A percentile compares a stretch with the other conserved stretches of the same genome.
These are phyloP conservation scores for Scheffersomyces ergatensis DNA, from an alignment of 805 yeast genomes.

Conservation along the genomic window DNA sequence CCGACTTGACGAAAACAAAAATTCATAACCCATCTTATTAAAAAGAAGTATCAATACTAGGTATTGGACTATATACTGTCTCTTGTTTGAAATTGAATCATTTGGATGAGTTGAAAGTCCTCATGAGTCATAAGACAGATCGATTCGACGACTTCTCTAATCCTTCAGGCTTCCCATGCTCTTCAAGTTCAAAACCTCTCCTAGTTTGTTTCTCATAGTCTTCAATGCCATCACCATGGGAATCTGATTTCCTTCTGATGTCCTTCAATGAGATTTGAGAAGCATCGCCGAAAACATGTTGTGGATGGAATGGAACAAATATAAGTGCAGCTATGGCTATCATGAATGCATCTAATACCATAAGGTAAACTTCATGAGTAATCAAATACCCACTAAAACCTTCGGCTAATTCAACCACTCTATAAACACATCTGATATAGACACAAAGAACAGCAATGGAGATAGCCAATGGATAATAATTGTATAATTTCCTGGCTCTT, in stretches of 20 bases:
- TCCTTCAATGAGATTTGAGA: conserved; percentile 12
- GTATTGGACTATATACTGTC: too few species aligned
- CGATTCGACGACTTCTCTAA: too few species aligned
- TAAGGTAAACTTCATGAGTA: conserved; percentile 32
- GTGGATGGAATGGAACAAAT: conserved; percentile 39
- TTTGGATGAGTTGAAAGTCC: too few species aligned
- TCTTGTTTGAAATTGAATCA: too few species aligned
- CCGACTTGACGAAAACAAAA: too few species aligned
- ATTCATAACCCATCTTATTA: too few species aligned
- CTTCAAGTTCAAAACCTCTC: too few species aligned
- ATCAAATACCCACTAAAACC: conserved; percentile 38
- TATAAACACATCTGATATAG: conserved; percentile 35
- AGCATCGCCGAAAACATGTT: conserved; percentile 39
- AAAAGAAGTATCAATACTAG: too few species aligned
- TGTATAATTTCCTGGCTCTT: conserved; percentile 23
- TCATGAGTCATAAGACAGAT: too few species aligned
- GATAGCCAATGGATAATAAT: conserved; percentile 33
- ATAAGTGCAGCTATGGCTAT: conserved; percentile 33
- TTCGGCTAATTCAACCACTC: conserved; percentile 39
- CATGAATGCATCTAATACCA: conserved; percentile 39
- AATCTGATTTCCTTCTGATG: conserved; percentile 3
- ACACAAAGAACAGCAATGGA: conserved; percentile 29
- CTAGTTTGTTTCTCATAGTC: too few species aligned
- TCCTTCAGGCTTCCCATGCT: neutral
- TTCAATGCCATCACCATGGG: neutral